phyloP scores from a whole-genome alignment of 2,329 filamentous ascomycete species.

The Colletotrichum scovillei region DNA sequence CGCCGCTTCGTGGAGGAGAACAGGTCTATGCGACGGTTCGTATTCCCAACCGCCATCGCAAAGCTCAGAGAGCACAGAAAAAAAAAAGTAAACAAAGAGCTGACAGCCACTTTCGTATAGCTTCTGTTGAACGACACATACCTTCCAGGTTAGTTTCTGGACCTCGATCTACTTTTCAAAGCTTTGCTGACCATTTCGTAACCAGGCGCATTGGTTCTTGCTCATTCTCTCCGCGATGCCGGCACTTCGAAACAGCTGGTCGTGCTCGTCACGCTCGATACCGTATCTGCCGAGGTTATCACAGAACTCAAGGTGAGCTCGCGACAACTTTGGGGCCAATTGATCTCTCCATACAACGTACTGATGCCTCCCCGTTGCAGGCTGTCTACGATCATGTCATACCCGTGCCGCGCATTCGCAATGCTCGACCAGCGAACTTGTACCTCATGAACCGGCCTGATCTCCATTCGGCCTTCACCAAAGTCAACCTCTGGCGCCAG shows the following conservation, averaged over 20 bases:
- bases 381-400: slow-evolving; percentile 89
- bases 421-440: slow-evolving; percentile 82
- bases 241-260: slow-evolving; percentile 88
- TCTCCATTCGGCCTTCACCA: slow-evolving; percentile 93
- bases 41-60: slow-evolving; percentile 38
- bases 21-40: slow-evolving; percentile 69
- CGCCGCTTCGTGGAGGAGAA: slow-evolving; percentile 50
- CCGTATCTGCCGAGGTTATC: slow-evolving; percentile 79
- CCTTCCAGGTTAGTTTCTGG: slow-evolving; percentile 78
- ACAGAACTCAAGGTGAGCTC: slow-evolving; percentile 77
- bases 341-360: not conserved
- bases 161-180: slow-evolving; percentile 33
- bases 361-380: slow-evolving; percentile 54
- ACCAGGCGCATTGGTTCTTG: slow-evolving; percentile 90
- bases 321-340: not conserved
- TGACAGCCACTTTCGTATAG: slow-evolving; percentile 58
- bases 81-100: slow-evolving; percentile 36
- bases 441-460: slow-evolving; percentile 93
- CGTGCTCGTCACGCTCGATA: slow-evolving; percentile 84
- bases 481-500: slow-evolving; percentile 94
- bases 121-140: slow-evolving; percentile 93
- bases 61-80: not conserved
- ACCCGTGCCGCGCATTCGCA: slow-evolving; percentile 83
- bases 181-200: slow-evolving; percentile 22
- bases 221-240: slow-evolving; percentile 92